A percentile compares a stretch with the other conserved stretches of the same genome.
phyloP scores from a whole-genome alignment of 768 basidiomycete species.

The Lepiota brunneoincarnata region DNA sequence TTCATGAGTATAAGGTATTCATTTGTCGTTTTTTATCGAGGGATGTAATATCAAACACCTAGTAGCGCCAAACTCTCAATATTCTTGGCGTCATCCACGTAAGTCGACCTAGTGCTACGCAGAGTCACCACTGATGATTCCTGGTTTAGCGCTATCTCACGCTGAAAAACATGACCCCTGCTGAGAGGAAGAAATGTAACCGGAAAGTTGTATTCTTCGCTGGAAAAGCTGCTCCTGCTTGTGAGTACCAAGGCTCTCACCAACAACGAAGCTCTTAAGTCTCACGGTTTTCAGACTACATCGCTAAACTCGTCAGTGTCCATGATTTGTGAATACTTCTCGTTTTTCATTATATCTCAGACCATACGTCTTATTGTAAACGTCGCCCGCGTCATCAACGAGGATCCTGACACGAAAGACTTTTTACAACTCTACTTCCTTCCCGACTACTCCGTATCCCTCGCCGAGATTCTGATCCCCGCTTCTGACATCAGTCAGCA shows the following conservation, averaged over 20 bases:
- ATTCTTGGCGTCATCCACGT: constrained; percentile 89
- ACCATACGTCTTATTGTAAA: constrained; percentile 94
- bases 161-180: constrained; percentile 76
- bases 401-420: constrained; percentile 84
- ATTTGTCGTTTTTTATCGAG: neutral
- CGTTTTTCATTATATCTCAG: constrained; percentile 24
- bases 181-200: constrained; percentile 76
- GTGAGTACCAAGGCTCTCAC: constrained; percentile 38
- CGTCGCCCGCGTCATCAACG: constrained; percentile 76
- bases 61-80: constrained; percentile 88
- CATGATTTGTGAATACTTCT: constrained; percentile 10
- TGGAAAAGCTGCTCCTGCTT: constrained; percentile 95
- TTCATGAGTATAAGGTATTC: constrained; percentile 88
- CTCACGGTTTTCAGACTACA: constrained; percentile 66
- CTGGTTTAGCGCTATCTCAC: constrained; percentile 68
- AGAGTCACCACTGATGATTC: neutral
- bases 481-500: constrained; percentile 94
- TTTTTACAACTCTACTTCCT: constrained; percentile 91
- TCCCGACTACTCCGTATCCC: constrained; percentile 89
- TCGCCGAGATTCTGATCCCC: constrained; percentile 84
- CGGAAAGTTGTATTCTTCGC: constrained; percentile 96
- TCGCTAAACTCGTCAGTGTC: constrained; percentile 73
- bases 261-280: neutral
- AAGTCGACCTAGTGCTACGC: constrained; percentile 20
- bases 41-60: neutral